Conservation (phyloP, 768 basidiomycete species). For the Boletus pseudo-olivaceus region DNA sequence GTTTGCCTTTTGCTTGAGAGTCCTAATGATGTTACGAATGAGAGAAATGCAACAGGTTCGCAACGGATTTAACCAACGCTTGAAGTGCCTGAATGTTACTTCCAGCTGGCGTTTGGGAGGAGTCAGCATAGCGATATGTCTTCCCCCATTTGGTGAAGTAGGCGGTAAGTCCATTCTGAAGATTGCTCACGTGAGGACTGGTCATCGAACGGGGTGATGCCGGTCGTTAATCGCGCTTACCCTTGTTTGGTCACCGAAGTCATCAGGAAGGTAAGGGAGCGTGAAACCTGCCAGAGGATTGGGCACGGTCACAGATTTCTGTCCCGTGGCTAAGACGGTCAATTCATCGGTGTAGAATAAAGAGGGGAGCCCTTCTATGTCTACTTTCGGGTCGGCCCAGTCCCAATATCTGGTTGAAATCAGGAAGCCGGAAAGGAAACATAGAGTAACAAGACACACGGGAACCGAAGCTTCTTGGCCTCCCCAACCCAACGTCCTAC, state of each 20-base stretch:
- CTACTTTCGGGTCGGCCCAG: conserved; percentile 24
- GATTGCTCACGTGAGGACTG: not conserved
- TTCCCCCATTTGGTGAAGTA: conserved; percentile 20
- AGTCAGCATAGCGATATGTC: conserved; percentile 18
- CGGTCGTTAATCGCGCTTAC: not conserved
- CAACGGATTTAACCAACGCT: conserved; percentile 6
- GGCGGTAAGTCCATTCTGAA: conserved; percentile 10
- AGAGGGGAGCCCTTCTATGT: conserved; percentile 18
- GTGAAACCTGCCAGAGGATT: conserved; percentile 21
- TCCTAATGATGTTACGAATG: conserved; percentile 2
- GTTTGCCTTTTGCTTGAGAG: conserved; percentile 13
- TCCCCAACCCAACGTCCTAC: conserved; percentile 16
- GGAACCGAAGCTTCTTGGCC: conserved; percentile 27
- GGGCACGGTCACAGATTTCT: conserved; percentile 6
- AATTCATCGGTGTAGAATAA: conserved; percentile 18
- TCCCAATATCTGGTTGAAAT: conserved; percentile 25
- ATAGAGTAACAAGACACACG: conserved; percentile 15
- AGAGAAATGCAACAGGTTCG: not conserved
- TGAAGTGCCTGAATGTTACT: conserved; percentile 14
- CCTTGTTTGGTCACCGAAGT: conserved; percentile 15
- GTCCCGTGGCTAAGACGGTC: conserved; percentile 1
- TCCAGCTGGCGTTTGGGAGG: conserved; percentile 6
- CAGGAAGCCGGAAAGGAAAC: not conserved
- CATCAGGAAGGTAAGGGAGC: conserved; percentile 15
- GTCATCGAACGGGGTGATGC: not conserved